Evolutionary conservation across 1,139 yeast genomes (phyloP), one percentile per base, ranked within the genome.

Genomic region (Nakaseomyces bracarensis): DNA sequence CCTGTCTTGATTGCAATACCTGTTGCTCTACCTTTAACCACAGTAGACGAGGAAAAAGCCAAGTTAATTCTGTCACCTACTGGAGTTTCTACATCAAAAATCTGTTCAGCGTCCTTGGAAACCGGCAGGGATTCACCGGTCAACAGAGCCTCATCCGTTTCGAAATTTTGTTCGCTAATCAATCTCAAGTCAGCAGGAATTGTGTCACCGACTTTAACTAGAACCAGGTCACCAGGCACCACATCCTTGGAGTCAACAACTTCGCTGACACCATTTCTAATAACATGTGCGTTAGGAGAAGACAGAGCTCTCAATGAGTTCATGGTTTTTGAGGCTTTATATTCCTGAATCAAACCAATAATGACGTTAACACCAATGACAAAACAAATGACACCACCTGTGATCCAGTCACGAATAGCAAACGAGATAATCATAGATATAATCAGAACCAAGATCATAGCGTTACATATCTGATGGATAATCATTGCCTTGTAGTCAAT

Each of bases 81-180:
- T 6, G 82, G 75, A 40, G 71, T 60, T 33, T 64, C 68, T 4
- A 58, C 51, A n/a, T 63, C 65, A 27, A 57, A 55, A 4, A 75
- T 61, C 0, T 70, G 57, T 0, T 66, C 69, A 7, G 68, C 59
- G 15, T 61, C 61, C 58, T 91, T 91, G 47, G 71, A 70, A 3
- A 86, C 93, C 0, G 97, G 96, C 36, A 79, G 70, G 31, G 91
- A 85, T 65, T 91, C 99, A 44, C 99, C 99, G 1, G 99, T 91
- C 53, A 91, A 72, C 57, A 87, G 82, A 58, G 94, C 80, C 65
- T 93, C 98, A 64, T 91, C 97, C 45, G 93, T 79, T 41, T 81
- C 71, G 49, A 91, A 72, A 55, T 87, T 89, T 25, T 77, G 82
- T 1, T 91, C 76, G 44, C 79, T 79, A 3, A 80, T 72, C 46